Evolutionary conservation across 768 basidiomycete species (phyloP), one percentile per base, ranked within the genome.

Genomic region (Paxillus rubicundulus): DNA sequence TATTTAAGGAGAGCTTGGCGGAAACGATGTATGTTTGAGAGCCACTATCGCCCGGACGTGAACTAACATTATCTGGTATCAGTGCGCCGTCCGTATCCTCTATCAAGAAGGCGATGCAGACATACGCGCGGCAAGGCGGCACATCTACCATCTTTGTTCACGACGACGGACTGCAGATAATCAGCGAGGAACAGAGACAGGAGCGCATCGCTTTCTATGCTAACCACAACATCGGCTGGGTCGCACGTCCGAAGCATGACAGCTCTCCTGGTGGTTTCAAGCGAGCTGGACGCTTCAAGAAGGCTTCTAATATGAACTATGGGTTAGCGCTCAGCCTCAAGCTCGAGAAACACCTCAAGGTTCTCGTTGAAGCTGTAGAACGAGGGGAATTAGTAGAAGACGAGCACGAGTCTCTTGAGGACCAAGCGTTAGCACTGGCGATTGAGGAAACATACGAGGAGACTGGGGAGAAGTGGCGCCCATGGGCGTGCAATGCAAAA

Each of bases 301-400:
- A 96, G 69, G 91, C 92, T 1, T 86, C 84, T 30, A 96, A 96
- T 69, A 86, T 94, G 86, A 95, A 94, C 65, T 92, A 87, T 61
- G 90, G 82, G 3, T 67, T 79, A 17, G 72, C 68, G 16, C 58
- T 80, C 2, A 75, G 73, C 1, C 65, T 78, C 17, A 70, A 74
- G 32, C 46, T 69, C 41, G 67, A 69, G 47, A 59, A 56, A 18
- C 58, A 71, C 47, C 66, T 79, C 63, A 70, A 72, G 45, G 63
- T 60, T 85, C 56, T 90, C 18, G 73, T 75, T 9, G 70, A 68
- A 49, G 50, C 77, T 73, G 63, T 75, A 58, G 66, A 61, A 64
- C 57, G 55, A 58, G 49, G 65, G 60, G 70, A 74, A n/a, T 73
- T 77, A n/a, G 73, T 71, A 0, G 73, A 77, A 1, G 72, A 72